phyloP scores from a whole-genome alignment of 768 basidiomycete species.

The Atractiella rhizophila region DNA sequence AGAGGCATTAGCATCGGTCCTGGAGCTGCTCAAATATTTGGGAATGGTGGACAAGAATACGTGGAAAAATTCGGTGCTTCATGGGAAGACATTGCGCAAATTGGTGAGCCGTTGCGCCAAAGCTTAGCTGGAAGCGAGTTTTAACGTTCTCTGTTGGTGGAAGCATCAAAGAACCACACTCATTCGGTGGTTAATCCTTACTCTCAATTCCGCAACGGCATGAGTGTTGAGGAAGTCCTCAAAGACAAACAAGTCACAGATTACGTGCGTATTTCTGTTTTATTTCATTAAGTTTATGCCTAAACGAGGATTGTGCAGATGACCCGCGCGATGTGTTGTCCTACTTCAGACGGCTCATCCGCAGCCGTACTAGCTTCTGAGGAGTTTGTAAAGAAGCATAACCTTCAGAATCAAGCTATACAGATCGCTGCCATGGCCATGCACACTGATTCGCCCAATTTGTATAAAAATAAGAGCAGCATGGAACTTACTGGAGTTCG shows the following conservation, averaged over 20 bases:
- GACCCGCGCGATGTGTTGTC: constrained; percentile 43
- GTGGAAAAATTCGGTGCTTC: constrained; percentile 45
- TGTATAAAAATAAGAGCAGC: constrained; percentile 41
- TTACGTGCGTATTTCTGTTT: constrained; percentile 19
- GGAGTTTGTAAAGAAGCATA: constrained; percentile 43
- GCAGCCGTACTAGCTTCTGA: constrained; percentile 53
- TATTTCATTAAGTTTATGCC: not conserved
- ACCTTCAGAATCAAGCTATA: constrained; percentile 61
- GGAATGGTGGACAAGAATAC: constrained; percentile 47
- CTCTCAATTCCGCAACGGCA: constrained; percentile 56
- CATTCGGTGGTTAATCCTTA: constrained; percentile 65
- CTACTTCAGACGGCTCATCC: constrained; percentile 37
- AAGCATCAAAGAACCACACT: constrained; percentile 45
- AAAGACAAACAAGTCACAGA: constrained; percentile 41
- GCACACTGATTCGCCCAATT: constrained; percentile 37
- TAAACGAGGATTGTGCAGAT: not conserved
- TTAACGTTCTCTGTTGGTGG: not conserved
- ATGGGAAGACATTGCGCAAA: constrained; percentile 44
- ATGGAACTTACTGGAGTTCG: constrained; percentile 48
- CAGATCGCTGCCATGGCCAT: constrained; percentile 39
- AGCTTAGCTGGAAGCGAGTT: not conserved
- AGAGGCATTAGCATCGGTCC: constrained; percentile 7
- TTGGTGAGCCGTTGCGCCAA: constrained; percentile 29
- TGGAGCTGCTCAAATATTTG: constrained; percentile 38
- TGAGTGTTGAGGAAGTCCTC: constrained; percentile 45